These are phyloP conservation scores for Dendrocalamus sinicus DNA, from an alignment of 176 grass and related monocot species.

Conservation along the genomic window DNA sequence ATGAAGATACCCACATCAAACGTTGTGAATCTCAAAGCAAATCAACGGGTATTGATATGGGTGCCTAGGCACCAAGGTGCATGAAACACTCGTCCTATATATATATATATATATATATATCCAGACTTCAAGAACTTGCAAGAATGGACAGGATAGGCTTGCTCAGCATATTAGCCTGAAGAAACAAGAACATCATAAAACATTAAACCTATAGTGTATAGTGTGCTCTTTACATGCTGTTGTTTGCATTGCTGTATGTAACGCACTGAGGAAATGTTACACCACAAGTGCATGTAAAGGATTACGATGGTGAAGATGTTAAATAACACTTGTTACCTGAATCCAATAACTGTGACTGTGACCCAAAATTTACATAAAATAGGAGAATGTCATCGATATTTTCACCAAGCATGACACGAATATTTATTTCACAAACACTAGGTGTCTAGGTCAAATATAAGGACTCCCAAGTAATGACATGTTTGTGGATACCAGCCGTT, in stretches of 20 bases:
- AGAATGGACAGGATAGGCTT: not conserved
- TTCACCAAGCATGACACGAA: not conserved
- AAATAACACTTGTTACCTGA: not conserved
- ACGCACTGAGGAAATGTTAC: not conserved
- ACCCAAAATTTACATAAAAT: not conserved
- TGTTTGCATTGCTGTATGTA: not conserved
- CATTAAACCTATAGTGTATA: slow-evolving; percentile 28
- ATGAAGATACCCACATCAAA: too few species aligned
- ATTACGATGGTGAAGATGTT: not conserved
- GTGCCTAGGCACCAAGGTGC: too few species aligned
- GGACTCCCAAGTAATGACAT: not conserved
- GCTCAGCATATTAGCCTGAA: not conserved
- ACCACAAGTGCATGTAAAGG: not conserved
- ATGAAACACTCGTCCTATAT: too few species aligned
- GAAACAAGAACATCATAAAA: not conserved
- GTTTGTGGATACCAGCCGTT: not conserved
- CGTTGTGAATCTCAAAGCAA: too few species aligned
- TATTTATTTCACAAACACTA: not conserved
- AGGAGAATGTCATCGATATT: not conserved
- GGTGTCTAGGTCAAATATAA: not conserved
- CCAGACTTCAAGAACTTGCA: not conserved
- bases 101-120: not conserved
- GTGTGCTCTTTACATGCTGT: not conserved
- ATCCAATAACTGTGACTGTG: not conserved
- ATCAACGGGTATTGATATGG: too few species aligned